phyloP scores from a whole-genome alignment of 371 early-diverging fungal genomes.

The Mortierella sp. region DNA sequence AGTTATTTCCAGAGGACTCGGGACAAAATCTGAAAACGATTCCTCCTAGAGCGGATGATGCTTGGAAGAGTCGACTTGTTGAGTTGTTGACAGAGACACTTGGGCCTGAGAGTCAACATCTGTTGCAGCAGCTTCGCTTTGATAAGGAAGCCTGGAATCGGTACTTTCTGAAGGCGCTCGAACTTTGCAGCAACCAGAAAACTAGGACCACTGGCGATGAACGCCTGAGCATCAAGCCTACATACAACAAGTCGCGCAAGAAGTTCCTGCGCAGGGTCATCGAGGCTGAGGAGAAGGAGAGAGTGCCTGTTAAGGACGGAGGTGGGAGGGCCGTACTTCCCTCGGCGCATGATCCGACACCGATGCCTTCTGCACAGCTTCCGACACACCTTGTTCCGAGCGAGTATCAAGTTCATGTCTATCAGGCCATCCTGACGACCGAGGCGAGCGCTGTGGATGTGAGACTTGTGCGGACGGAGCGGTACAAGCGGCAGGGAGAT shows the following conservation, averaged over 20 bases:
- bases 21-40: neutral
- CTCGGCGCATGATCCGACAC: neutral
- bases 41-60: neutral
- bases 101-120: neutral
- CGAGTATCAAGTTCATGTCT: constrained; percentile 49
- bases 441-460: constrained; percentile 33
- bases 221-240: no score
- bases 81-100: neutral
- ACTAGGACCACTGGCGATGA: no score
- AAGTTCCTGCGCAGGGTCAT: neutral
- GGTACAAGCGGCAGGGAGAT: constrained; percentile 41
- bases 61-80: neutral
- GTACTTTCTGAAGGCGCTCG: neutral
- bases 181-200: neutral
- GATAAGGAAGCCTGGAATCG: constrained; percentile 7
- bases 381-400: constrained; percentile 33
- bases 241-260: no score
- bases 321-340: constrained; percentile 13
- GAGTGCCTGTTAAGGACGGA: neutral
- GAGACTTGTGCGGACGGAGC: constrained; percentile 36
- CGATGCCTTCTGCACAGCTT: constrained; percentile 26
- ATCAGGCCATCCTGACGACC: constrained; percentile 23
- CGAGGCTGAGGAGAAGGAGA: neutral
- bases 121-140: constrained; percentile 17
- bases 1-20: neutral